Evolutionary conservation across 2,329 filamentous ascomycete genomes (phyloP).

Genomic region (Hymenoscyphus albidus): DNA sequence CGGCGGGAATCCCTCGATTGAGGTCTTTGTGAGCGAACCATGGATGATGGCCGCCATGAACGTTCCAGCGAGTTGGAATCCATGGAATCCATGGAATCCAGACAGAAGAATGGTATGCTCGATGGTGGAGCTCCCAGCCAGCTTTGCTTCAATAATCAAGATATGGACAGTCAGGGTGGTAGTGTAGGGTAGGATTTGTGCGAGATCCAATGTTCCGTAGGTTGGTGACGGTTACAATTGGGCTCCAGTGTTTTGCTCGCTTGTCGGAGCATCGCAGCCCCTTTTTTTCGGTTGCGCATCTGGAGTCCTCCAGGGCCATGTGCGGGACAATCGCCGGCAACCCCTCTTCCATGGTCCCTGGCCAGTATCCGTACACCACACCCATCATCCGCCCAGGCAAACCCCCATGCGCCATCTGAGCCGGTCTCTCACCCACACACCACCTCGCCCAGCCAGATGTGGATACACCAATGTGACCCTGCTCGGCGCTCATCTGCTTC

Average conservation of each 20-base stretch:
- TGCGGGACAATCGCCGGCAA: constrained; percentile 3
- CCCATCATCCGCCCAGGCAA: neutral
- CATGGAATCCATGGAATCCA: neutral
- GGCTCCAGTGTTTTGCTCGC: neutral
- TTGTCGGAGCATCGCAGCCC: neutral
- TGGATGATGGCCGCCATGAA: neutral
- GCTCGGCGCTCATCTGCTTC: neutral
- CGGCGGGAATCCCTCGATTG: neutral
- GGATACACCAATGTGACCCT: neutral
- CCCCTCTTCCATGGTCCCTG: neutral
- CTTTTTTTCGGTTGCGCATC: neutral
- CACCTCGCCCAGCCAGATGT: neutral
- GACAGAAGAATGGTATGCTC: no score
- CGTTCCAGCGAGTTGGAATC: neutral
- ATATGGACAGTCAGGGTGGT: neutral
- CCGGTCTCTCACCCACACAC: neutral
- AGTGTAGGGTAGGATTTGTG: neutral
- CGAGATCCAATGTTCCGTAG: neutral
- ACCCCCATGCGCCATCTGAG: constrained; percentile 2
- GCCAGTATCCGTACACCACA: neutral
- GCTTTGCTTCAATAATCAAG: neutral
- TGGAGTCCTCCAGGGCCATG: neutral
- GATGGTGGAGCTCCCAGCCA: no score
- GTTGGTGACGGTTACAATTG: neutral
- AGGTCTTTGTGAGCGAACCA: neutral